These are phyloP conservation scores for Williopsis jadinii DNA, from an alignment of 1,139 yeast species.

Conservation along the genomic window DNA sequence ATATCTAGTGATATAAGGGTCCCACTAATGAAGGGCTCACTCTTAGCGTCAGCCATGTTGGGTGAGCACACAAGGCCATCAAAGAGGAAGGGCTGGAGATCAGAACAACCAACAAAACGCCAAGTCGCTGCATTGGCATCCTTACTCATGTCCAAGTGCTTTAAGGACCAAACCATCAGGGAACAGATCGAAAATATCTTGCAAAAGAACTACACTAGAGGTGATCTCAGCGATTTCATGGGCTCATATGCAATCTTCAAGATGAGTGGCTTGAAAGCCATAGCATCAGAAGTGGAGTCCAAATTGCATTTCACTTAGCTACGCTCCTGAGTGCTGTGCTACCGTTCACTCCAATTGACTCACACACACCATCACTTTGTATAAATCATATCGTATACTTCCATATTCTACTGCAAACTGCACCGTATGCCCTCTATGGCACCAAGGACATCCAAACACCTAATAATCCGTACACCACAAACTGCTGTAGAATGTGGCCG, in stretches of 20 bases:
- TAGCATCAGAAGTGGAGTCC: not conserved
- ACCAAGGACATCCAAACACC: too few relatives aligned
- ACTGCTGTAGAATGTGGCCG: too few relatives aligned
- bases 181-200: not conserved
- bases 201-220: slow-evolving; percentile 17
- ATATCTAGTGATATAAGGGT: slow-evolving; percentile 16
- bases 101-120: slow-evolving; percentile 15
- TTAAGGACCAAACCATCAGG: not conserved
- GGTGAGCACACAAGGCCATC: slow-evolving; percentile 13
- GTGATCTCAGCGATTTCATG: slow-evolving; percentile 37
- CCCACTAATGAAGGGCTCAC: slow-evolving; percentile 1
- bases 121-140: slow-evolving; percentile 2
- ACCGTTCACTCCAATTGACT: too few relatives aligned
- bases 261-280: not conserved
- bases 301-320: too few relatives aligned
- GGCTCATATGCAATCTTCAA: slow-evolving; percentile 30
- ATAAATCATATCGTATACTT: too few relatives aligned
- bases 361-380: too few relatives aligned
- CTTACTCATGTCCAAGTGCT: too few relatives aligned
- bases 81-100: slow-evolving; percentile 28
- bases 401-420: too few relatives aligned
- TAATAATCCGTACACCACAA: too few relatives aligned
- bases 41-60: not conserved
- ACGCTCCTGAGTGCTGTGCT: too few relatives aligned
- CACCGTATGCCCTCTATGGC: too few relatives aligned